Conservation (phyloP, 208 protist genomes). For the Strigomonas culicis region DNA sequence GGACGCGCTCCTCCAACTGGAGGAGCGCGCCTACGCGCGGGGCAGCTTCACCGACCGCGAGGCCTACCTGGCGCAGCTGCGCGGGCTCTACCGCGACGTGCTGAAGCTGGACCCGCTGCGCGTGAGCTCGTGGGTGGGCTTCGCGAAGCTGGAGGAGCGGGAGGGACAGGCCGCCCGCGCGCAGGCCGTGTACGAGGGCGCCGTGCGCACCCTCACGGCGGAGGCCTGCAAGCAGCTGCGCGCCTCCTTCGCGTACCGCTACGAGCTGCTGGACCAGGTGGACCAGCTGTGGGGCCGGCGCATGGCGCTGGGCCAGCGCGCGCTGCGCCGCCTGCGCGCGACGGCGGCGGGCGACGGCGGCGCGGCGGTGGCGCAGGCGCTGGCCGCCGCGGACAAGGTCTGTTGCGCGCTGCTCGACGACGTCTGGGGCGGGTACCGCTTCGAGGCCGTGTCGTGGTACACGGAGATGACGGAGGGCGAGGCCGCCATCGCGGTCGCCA, state of each 20-base stretch:
- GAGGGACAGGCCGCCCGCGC: slow-evolving; percentile 45
- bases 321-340: slow-evolving; percentile 19
- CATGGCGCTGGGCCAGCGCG: slow-evolving; percentile 45
- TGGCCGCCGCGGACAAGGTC: slow-evolving; percentile 24
- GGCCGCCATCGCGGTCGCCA: slow-evolving; percentile 9
- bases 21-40: slow-evolving; percentile 18
- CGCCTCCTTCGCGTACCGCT: slow-evolving; percentile 57
- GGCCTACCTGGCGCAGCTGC: slow-evolving; percentile 23
- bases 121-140: slow-evolving; percentile 58
- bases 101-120: slow-evolving; percentile 62
- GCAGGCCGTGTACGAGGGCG: slow-evolving; percentile 50
- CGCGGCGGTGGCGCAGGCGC: slow-evolving; percentile 16
- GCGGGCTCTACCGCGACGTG: slow-evolving; percentile 45
- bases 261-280: slow-evolving; percentile 59
- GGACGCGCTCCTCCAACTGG: slow-evolving; percentile 30
- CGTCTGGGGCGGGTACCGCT: slow-evolving; percentile 69
- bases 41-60: background rate
- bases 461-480: background rate
- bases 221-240: slow-evolving; percentile 28
- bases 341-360: slow-evolving; percentile 3
- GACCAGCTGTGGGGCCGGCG: slow-evolving; percentile 65
- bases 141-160: slow-evolving; percentile 75
- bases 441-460: slow-evolving; percentile 72
- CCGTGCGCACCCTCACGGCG: slow-evolving; percentile 43
- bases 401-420: slow-evolving; percentile 52